phyloP scores from a whole-genome alignment of 2,329 filamentous ascomycete genomes.

The Parastagonospora avenae region DNA sequence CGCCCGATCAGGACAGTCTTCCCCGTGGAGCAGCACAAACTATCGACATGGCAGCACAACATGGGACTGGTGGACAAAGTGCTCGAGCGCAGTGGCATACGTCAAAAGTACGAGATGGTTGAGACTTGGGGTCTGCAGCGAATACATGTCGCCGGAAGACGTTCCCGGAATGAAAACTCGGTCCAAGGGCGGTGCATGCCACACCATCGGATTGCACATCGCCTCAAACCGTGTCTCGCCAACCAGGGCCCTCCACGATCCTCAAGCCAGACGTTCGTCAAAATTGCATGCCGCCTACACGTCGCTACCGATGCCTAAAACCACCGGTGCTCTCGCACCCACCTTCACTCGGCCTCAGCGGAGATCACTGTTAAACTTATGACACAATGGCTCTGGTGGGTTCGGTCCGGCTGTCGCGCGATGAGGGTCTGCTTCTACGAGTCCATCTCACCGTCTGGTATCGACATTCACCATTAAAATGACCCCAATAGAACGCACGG shows the following conservation, averaged over 20 bases:
- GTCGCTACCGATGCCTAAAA: background rate
- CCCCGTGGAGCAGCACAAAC: background rate
- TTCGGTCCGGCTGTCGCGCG: background rate
- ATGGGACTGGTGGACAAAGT: background rate
- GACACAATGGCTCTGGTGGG: background rate
- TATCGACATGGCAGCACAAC: background rate
- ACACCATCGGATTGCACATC: constrained; percentile 11
- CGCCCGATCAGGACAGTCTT: background rate
- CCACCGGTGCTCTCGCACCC: background rate
- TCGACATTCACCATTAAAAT: background rate
- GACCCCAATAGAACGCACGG: background rate
- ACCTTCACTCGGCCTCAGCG: background rate
- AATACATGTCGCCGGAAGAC: background rate
- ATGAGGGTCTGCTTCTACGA: background rate
- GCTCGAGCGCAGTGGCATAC: background rate
- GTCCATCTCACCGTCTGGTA: background rate
- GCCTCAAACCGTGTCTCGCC: constrained; percentile 16
- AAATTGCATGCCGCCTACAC: constrained; percentile 20
- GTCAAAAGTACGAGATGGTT: background rate
- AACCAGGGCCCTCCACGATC: constrained; percentile 7
- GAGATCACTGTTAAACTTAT: background rate
- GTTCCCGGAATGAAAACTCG: background rate
- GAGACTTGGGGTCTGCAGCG: background rate
- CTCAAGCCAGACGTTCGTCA: constrained; percentile 2
- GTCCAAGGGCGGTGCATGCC: constrained; percentile 13